Base-by-base conservation (phyloP, 2,329 filamentous ascomycete genomes). In the Pseudogymnoascus verrucosus region DNA sequence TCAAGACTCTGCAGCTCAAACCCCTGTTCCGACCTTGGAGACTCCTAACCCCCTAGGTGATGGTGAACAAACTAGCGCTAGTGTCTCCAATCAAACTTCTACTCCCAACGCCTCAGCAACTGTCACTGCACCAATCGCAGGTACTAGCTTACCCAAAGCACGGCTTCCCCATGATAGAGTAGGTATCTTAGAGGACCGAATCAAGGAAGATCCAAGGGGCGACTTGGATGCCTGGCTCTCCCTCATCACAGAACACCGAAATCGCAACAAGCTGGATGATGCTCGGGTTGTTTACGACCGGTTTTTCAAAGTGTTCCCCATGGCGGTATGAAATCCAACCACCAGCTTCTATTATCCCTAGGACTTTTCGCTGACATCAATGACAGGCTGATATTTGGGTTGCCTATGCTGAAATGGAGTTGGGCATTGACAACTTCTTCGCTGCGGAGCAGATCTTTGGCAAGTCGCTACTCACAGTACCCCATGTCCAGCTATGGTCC, bases 211-310 rank as follows among this genome's bases (percentile, higher is more conserved):
- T 73, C 90, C 93, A 14, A 89, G 91, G 71, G 95, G 93, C 72
- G 93, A 97, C 70, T 85, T 95, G 76, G 90, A 95, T 74, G 91
- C 93, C 34, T 99, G 95, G 95, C 79, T 96, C 71, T 84, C 85
- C 68, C 82, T 99, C 73, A 93, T 99, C 73, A 84, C 85, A 68
- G 91, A 97, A 74, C 86, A 96, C 75, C 89, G 89, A 69, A 87
- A 85, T 71, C 90, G 89, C 71, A 89, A 89, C 76, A 90, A 92
- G 75, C 78, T 93, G 66, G 91, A 96, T 65, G 89, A 93, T 71
- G 85, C 90, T 28, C 86, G 93, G 67, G 84, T 82, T 64, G 85
- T 88, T 14, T 99, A 95, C 73, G 89, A 95, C 68, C 86, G 91
- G 39, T 97, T 98, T 74, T 81, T 98, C 68, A 85, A 89, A 67